Conservation (phyloP, 495 filamentous ascomycete species). For the Hypoxylon fragiforme region DNA sequence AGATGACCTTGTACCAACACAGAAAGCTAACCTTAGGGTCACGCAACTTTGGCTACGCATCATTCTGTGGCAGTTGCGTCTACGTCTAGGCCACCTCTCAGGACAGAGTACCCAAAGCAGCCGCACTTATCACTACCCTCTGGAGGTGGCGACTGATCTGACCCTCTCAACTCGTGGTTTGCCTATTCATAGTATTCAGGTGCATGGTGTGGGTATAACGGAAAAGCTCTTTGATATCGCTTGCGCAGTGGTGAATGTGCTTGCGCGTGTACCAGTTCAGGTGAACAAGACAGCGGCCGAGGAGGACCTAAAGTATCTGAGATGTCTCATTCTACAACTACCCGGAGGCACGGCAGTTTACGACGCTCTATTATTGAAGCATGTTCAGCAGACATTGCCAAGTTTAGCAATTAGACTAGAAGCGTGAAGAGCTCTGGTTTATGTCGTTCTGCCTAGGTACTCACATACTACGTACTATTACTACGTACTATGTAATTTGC, state of each 20-base stretch:
- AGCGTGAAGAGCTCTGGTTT: too few species aligned
- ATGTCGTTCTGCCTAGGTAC: too few species aligned
- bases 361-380: conserved; percentile 30
- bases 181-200: conserved; percentile 57
- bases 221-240: conserved; percentile 62
- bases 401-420: conserved; percentile 15
- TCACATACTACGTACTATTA: too few species aligned
- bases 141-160: conserved; percentile 58
- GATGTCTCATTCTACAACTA: conserved; percentile 26
- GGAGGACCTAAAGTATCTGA: conserved; percentile 27
- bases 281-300: conserved; percentile 22
- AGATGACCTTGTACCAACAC: conserved; percentile 64
- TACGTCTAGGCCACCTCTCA: conserved; percentile 40
- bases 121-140: conserved; percentile 54
- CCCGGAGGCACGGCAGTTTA: conserved; percentile 30
- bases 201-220: conserved; percentile 64
- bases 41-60: conserved; percentile 76
- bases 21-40: conserved; percentile 70
- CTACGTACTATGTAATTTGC: too few species aligned
- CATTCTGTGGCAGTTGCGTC: conserved; percentile 69
- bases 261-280: conserved; percentile 38
- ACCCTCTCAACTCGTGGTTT: conserved; percentile 56
- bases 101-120: conserved; percentile 39
- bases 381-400: conserved; percentile 34
- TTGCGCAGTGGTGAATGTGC: conserved; percentile 59